These are phyloP conservation scores for Plasmodium reichenowi DNA, from an alignment of 169 alveolate species.

Conservation along the genomic window DNA sequence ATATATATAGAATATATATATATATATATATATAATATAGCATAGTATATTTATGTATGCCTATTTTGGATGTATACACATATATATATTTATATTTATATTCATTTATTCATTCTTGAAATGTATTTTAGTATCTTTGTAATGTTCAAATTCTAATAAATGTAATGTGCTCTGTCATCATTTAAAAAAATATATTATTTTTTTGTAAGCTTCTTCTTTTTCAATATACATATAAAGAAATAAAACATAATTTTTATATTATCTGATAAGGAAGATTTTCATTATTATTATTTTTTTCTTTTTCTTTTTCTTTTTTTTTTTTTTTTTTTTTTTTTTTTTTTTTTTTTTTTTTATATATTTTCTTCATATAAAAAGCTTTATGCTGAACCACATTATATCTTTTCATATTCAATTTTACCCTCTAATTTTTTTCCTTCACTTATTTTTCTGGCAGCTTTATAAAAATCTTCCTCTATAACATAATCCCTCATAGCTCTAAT, in stretches of 20 bases:
- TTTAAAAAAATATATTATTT: no score
- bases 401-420: conserved; percentile 95
- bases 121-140: no score
- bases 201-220: no score
- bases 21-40: conserved; percentile 1
- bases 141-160: no score
- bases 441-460: conserved; percentile 97
- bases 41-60: conserved; percentile 8
- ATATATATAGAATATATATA: conserved; percentile 9
- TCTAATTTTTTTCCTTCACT: conserved; percentile 97
- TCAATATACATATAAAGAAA: no score
- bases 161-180: no score
- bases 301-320: neutral
- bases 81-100: conserved; percentile 19
- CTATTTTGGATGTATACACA: neutral
- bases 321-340: neutral
- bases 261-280: no score
- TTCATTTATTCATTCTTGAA: neutral
- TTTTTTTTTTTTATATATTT: neutral
- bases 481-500: conserved; percentile 98
- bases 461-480: conserved; percentile 98
- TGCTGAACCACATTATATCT: conserved; percentile 76
- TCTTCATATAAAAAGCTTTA: neutral
- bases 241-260: no score
- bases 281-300: neutral